Conservation (phyloP, 805 yeast genomes). For the Ascoidea asiatica region DNA sequence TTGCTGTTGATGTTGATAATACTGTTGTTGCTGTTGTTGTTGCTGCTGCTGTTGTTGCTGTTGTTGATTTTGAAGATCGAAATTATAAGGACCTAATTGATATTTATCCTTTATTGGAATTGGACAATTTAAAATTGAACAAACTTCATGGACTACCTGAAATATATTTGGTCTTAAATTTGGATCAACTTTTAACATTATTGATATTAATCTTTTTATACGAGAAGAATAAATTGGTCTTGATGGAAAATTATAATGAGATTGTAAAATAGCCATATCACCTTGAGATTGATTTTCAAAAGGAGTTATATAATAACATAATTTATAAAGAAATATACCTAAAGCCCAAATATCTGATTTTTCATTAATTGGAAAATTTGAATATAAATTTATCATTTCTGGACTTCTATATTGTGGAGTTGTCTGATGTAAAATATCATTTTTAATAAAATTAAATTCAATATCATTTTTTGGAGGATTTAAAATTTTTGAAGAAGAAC, state of each 20-base stretch:
- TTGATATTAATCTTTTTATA: conserved; percentile 59
- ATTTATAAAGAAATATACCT: conserved; percentile 81
- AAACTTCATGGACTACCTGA: conserved; percentile 57
- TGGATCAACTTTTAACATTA: conserved; percentile 77
- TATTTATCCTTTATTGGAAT: conserved; percentile 26
- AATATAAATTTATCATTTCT: conserved; percentile 84
- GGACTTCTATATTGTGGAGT: conserved; percentile 95
- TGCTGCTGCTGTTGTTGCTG: conserved; percentile 9
- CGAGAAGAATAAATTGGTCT: conserved; percentile 60
- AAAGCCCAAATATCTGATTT: conserved; percentile 95
- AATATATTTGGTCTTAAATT: conserved; percentile 72
- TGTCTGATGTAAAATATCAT: conserved; percentile 80
- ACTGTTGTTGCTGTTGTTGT: neutral
- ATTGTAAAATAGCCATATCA: conserved; percentile 76
- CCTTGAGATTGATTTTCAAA: conserved; percentile 56
- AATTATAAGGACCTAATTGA: conserved; percentile 1
- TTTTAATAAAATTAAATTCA: conserved; percentile 61
- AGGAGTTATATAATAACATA: conserved; percentile 89
- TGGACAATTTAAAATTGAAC: conserved; percentile 42
- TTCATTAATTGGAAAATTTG: conserved; percentile 77
- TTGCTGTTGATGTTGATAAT: conserved; percentile 1
- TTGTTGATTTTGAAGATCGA: conserved; percentile 1
- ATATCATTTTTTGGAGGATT: conserved; percentile 64
- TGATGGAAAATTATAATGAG: conserved; percentile 65
- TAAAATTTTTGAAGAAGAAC: conserved; percentile 64